These are phyloP conservation scores for Castanea sativa DNA, from an alignment of 306 rosid genomes.

Conservation along the genomic window DNA sequence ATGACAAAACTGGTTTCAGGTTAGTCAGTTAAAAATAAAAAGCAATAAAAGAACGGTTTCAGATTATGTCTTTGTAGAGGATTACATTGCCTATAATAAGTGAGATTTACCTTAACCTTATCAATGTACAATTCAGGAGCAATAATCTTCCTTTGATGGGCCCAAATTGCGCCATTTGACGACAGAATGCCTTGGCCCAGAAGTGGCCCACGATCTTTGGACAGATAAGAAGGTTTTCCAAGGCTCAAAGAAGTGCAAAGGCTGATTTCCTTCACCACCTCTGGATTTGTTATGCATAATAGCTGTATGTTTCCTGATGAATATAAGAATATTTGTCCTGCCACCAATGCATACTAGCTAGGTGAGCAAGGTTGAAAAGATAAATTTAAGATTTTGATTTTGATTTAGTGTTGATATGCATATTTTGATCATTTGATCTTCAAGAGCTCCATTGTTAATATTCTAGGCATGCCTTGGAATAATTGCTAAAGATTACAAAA, in stretches of 20 bases:
- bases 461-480: too few relatives aligned
- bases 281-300: slow-evolving; percentile 24
- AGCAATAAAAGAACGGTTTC: too few relatives aligned
- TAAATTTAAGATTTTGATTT: background rate
- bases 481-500: too few relatives aligned
- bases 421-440: too few relatives aligned
- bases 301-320: slow-evolving; percentile 31
- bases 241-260: slow-evolving; percentile 21
- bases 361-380: background rate
- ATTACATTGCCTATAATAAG: too few relatives aligned
- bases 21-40: too few relatives aligned
- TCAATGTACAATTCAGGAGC: slow-evolving; percentile 39
- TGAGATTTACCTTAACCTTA: slow-evolving; percentile 35
- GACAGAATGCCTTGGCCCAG: slow-evolving; percentile 38
- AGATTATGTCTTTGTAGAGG: too few relatives aligned
- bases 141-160: slow-evolving; percentile 40
- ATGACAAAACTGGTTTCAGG: too few relatives aligned
- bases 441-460: too few relatives aligned
- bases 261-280: slow-evolving; percentile 40
- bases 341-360: background rate
- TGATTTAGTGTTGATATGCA: too few relatives aligned
- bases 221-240: slow-evolving; percentile 34
- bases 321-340: slow-evolving; percentile 35
- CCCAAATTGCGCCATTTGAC: slow-evolving; percentile 41
- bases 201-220: slow-evolving; percentile 31